phyloP scores from a whole-genome alignment of 768 basidiomycete genomes.

The Boletus subparvulus region DNA sequence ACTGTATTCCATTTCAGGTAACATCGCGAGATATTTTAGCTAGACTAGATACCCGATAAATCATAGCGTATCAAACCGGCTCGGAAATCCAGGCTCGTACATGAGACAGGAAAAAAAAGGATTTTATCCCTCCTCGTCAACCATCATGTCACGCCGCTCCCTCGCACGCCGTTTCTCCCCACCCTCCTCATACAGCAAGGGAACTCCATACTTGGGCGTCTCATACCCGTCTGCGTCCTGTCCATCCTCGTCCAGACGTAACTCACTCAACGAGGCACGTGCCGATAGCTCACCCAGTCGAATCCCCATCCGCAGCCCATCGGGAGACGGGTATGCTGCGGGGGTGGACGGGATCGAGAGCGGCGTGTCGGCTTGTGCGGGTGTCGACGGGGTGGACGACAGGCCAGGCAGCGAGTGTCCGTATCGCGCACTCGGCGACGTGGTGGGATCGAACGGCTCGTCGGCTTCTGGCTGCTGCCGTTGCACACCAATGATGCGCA shows the following conservation, averaged over 20 bases:
- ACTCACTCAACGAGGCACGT: constrained; percentile 31
- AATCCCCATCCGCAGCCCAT: constrained; percentile 26
- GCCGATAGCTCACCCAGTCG: constrained; percentile 28
- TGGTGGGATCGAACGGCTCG: constrained; percentile 12
- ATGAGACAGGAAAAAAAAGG: background rate
- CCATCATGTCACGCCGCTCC: constrained; percentile 16
- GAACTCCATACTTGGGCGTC: constrained; percentile 21
- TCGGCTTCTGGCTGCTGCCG: constrained; percentile 40
- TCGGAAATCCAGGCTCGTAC: background rate
- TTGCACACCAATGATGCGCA: constrained; percentile 75
- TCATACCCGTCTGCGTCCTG: constrained; percentile 13
- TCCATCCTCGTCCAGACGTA: constrained; percentile 26
- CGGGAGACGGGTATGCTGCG: constrained; percentile 24
- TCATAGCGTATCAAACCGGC: background rate
- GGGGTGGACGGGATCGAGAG: constrained; percentile 33
- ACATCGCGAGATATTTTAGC: background rate
- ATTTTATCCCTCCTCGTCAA: constrained; percentile 16
- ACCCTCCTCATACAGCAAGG: constrained; percentile 4
- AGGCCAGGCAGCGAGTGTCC: constrained; percentile 28
- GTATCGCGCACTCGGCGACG: constrained; percentile 7
- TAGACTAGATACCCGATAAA: background rate
- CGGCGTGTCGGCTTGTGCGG: constrained; percentile 27
- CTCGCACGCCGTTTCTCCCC: constrained; percentile 4
- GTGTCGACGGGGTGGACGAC: constrained; percentile 32
- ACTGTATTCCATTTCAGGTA: background rate